Evolutionary conservation across 1,284 basidiomycete genomes (phyloP).

Genomic region (Rhizoctonia solani): DNA sequence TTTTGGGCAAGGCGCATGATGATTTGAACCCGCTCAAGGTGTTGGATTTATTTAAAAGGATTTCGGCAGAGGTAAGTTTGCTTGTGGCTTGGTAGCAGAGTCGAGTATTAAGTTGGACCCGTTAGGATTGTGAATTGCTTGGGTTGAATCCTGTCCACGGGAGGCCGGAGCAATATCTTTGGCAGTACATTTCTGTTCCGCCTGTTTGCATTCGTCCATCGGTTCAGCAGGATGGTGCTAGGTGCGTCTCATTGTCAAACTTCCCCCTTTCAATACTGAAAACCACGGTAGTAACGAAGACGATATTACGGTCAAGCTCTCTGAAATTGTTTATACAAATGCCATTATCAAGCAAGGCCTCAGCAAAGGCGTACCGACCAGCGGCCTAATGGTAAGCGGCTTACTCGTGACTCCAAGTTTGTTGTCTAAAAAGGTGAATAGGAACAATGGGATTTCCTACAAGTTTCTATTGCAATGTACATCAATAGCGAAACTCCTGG

Average conservation of each 20-base stretch:
- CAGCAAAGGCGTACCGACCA: conserved; percentile 83
- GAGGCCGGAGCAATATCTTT: conserved; percentile 96
- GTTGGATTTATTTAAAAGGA: conserved; percentile 88
- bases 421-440: conserved; percentile 43
- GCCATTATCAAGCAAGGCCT: conserved; percentile 91
- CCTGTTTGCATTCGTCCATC: conserved; percentile 98
- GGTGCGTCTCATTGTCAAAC: conserved; percentile 43
- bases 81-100: not conserved
- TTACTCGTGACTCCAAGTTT: conserved; percentile 13
- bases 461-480: conserved; percentile 94
- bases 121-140: conserved; percentile 94
- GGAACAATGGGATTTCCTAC: conserved; percentile 99
- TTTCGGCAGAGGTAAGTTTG: conserved; percentile 79
- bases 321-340: conserved; percentile 96
- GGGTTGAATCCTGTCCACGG: conserved; percentile 89
- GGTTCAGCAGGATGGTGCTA: conserved; percentile 93
- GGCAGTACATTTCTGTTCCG: conserved; percentile 99
- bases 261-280: not conserved
- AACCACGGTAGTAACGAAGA: conserved; percentile 83
- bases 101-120: too few species aligned
- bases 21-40: conserved; percentile 96
- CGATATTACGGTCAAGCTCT: conserved; percentile 95
- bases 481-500: conserved; percentile 98
- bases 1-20: conserved; percentile 90
- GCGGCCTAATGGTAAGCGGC: conserved; percentile 78